Percentiles rank a stretch among this genome's conserved stretches.
These are phyloP conservation scores for Centella asiatica DNA, from an alignment of 129 eudicot genomes.

Conservation along the genomic window DNA sequence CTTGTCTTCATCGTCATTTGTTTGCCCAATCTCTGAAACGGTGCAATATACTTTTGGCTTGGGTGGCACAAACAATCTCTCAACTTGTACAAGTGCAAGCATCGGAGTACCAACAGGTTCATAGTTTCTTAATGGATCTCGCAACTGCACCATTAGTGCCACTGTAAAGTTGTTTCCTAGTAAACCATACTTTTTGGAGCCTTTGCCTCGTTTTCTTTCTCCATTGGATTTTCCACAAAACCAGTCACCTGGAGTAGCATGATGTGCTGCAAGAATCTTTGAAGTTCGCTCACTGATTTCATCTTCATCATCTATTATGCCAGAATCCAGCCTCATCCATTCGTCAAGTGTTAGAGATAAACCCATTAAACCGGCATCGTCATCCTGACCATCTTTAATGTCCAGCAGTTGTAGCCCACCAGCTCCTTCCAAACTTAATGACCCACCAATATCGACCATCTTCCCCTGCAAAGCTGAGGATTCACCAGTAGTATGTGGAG, in stretches of 20 bases:
- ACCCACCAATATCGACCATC: slow-evolving; percentile 38
- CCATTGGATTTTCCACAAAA: slow-evolving; percentile 45
- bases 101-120: slow-evolving; percentile 95
- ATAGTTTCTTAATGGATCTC: slow-evolving; percentile 77
- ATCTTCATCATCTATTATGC: slow-evolving; percentile 68
- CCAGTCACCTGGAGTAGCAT: slow-evolving; percentile 47
- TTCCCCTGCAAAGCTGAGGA: slow-evolving; percentile 56
- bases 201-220: slow-evolving; percentile 52
- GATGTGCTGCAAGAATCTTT: slow-evolving; percentile 88
- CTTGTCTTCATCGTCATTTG: slow-evolving; percentile 43
- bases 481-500: slow-evolving; percentile 48
- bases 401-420: slow-evolving; percentile 74
- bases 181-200: slow-evolving; percentile 62
- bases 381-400: slow-evolving; percentile 43
- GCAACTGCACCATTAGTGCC: slow-evolving; percentile 89
- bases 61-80: slow-evolving; percentile 75
- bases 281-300: slow-evolving; percentile 71
- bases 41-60: slow-evolving; percentile 58
- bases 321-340: slow-evolving; percentile 94
- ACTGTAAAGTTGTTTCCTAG: slow-evolving; percentile 90
- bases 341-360: slow-evolving; percentile 81
- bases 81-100: slow-evolving; percentile 94
- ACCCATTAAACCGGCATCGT: slow-evolving; percentile 71
- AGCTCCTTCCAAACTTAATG: slow-evolving; percentile 67
- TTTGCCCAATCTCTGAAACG: slow-evolving; percentile 29